Evolutionary conservation across 176 grass and related monocot genomes (phyloP), one percentile per base, ranked within the genome.

Genomic region (Metroxylon sagu): DNA sequence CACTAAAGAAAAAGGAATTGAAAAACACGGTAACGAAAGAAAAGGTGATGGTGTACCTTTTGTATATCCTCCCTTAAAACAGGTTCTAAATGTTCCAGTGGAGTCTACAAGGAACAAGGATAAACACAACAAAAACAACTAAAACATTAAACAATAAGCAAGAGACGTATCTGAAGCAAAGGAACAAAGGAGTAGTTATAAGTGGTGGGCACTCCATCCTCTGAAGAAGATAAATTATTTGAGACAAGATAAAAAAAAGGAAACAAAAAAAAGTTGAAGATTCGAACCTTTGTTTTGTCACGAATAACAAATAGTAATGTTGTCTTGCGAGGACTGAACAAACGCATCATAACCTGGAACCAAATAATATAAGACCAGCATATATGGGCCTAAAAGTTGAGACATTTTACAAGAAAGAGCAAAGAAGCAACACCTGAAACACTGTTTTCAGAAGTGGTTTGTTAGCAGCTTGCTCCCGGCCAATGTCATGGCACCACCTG

Each of bases 401-500:
- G 26, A 59, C 10, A 3, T 14, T 43, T 43, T 43, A 50, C 35
- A 18, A 54, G 16, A 65, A 52, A 28, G 2, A 50, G 5, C 53
- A 60, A 52, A 54, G 18, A 61, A 51, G 54, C 8, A 62, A 51
- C 61, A 89, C 89, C 85, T 86, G 57, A 78, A 95, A 95, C 50
- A 95, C 77, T 19, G 79, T 89, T 78, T 80, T 89, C 53, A 95
- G 66, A 65, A 89, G 82, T 61, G 82, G 79, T 43, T 81, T 85
- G 59, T 86, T 89, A 54, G 90, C 85, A 60, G 82, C 90, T 52
- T 86, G 79, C 56, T 95, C 82, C 78, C 82, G 72, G 4, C 90
- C 85, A 75, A 95, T 89, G 48, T 95, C 90, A 73, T 95, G 90
- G 52, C 90, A 95, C 90, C 90, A 95, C 62, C 90, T 95, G 49